Evolutionary conservation across 2,329 filamentous ascomycete genomes (phyloP), one percentile per base, ranked within the genome.

Genomic region (Ophiocordyceps camponoti-rufipedis): DNA sequence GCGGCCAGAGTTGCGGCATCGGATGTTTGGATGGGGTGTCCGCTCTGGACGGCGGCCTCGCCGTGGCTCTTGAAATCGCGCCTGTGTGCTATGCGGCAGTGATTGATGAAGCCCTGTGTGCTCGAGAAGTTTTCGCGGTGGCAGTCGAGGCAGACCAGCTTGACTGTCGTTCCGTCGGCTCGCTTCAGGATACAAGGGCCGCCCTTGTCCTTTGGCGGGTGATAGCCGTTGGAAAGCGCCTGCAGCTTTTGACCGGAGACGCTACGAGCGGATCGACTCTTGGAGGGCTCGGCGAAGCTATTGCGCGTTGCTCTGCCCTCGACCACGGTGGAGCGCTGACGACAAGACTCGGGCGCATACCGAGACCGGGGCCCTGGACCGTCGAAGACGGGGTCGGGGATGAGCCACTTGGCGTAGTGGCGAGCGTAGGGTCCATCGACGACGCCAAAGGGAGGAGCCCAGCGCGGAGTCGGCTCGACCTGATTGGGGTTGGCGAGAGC

Each of bases 41-140:
- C 91, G 54, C 86, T 93, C 48, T 84, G 82, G 46, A 88, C 73
- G 32, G 89, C 91, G 50, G 91, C 91, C 56, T 88, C 85, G 61
- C 96, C 89, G 57, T 98, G 91, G 54, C 86, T 95, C 65, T 94
- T 89, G 69, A 88, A 96, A 51, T 93, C 87, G 48, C 85, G 75
- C 58, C 82, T 84, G 64, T 98, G 91, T 28, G 88, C 87, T 55
- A 98, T 96, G 47, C 91, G 86, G 60, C 89, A 96, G 59, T 98
- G 91, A 58, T 98, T 98, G 66, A 98, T 91, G 64, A 96, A 96
- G n/a, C 91, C 91, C 62, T 96, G 91, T 0, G 88, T 93, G 65
- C 88, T 96, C 46, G 83, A 88, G 58, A 96, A 96, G 61, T 95
- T 85, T 59, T 86, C 85, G 51, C 89, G 75, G 44, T 86, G 74